Percentiles rank a stretch among this genome's conserved stretches.
Conservation (phyloP, 31 red algal genomes). For the Odonthalia washingtoniensis region DNA sequence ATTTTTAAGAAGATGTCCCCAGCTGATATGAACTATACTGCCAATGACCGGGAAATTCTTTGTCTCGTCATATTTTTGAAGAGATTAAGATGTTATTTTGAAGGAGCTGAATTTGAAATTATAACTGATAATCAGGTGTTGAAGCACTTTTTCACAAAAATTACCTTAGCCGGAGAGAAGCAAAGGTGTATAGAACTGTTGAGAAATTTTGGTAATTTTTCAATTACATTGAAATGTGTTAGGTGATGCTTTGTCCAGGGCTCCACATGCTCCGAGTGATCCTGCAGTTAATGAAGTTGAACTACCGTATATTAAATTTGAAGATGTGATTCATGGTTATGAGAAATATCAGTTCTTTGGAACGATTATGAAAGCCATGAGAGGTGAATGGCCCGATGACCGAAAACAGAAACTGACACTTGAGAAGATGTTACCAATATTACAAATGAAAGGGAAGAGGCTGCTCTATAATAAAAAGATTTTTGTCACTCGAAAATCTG, state of each 20-base stretch:
- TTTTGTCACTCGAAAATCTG: no score
- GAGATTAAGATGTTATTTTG: not conserved
- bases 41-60: not conserved
- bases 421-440: slow-evolving; percentile 4
- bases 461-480: slow-evolving; percentile 8
- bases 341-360: not conserved
- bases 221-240: not conserved
- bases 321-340: not conserved
- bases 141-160: not conserved
- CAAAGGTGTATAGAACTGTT: not conserved
- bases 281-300: no score
- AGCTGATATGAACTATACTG: not conserved
- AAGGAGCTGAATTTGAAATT: not conserved
- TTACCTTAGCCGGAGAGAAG: not conserved
- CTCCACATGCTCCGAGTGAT: no score
- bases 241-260: not conserved
- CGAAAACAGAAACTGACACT: not conserved
- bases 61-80: not conserved
- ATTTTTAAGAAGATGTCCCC: not conserved
- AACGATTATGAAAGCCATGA: not conserved
- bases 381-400: not conserved
- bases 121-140: not conserved
- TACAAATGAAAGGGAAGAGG: not conserved
- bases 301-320: no score
- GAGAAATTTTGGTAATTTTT: not conserved